phyloP scores from a whole-genome alignment of 2,329 filamentous ascomycete genomes.

The Fusarium sacchari region DNA sequence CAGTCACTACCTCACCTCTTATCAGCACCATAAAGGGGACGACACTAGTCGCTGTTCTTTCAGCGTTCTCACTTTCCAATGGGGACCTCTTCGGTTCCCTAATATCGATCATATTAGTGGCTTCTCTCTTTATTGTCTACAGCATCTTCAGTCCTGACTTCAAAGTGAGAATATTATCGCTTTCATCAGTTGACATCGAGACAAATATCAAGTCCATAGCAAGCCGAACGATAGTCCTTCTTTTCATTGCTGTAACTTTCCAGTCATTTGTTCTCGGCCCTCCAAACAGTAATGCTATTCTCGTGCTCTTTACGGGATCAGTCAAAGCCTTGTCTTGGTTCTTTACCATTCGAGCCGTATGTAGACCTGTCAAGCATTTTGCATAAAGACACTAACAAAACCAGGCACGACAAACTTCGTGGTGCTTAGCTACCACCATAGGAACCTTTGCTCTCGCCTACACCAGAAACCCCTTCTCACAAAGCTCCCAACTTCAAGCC shows the following conservation, averaged over 20 bases:
- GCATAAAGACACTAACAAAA: not conserved
- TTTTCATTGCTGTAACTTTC: constrained; percentile 20
- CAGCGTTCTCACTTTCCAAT: constrained; percentile 39
- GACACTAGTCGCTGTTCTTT: not conserved
- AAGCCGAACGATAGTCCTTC: constrained; percentile 22
- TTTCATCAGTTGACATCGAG: constrained; percentile 41
- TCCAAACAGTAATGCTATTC: constrained; percentile 15
- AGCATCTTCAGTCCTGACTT: constrained; percentile 27
- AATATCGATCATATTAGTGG: constrained; percentile 44
- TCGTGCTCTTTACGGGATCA: constrained; percentile 38
- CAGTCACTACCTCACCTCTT: not conserved
- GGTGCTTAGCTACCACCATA: constrained; percentile 44
- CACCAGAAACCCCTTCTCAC: constrained; percentile 42
- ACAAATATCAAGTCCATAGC: constrained; percentile 39
- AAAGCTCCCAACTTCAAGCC: constrained; percentile 42
- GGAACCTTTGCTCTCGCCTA: constrained; percentile 48
- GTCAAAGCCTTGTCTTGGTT: constrained; percentile 51
- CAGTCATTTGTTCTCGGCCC: constrained; percentile 42
- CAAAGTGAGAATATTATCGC: not conserved
- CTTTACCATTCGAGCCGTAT: constrained; percentile 47
- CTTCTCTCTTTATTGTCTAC: constrained; percentile 46
- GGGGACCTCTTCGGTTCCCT: constrained; percentile 38
- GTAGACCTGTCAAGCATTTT: not conserved
- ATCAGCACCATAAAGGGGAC: not conserved
- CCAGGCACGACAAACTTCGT: constrained; percentile 48